Base-by-base conservation (phyloP, 2,329 filamentous ascomycete species). In the Pseudomassariella vexata region DNA sequence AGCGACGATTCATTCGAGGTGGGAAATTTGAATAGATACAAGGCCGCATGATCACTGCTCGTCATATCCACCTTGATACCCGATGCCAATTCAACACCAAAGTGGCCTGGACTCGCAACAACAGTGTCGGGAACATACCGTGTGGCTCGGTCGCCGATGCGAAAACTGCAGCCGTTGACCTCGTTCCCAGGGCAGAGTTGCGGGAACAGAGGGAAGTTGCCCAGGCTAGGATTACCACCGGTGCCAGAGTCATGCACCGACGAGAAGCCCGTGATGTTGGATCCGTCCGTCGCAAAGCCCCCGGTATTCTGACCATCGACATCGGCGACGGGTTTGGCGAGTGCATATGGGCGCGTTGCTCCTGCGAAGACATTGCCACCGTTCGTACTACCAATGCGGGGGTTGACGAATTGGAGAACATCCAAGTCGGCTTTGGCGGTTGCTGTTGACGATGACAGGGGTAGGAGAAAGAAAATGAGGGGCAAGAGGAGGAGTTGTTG, bases 11-110 rank as follows among this genome's bases (percentile, higher is more conserved):
- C 21, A 4, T 33, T 11, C n/a, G n/a, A 45, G 34, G 35, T 37
- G 15, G 74, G 68, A 38, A 79, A 81, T 1, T 63, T 68, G 40
- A 82, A 77, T 4, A 65, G 62, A 46, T 79, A 80, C n/a, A 82
- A 48, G 3, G 76, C 73, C 2, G 76, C 75, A 35, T 70, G 73
- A 25, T 79, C 73, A 2, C 74, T 68, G 4, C 70, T 66, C 0
- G 77, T 77, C 67, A 78, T 78, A 37, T 79, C 70, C 0, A 71
- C 68, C 18, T 61, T 60, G 21, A 82, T 62, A 0, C 67, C 66
- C 6, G 67, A 71, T 6, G 51, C 60, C 24, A 82, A 50, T 2
- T 62, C 64, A n/a, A 82, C 62, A 9, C 63, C 59, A 46, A 82
- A 82, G 38, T 76, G 73, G 3, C 75, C 75, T 0, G 73, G 72